phyloP scores from a whole-genome alignment of 2,329 filamentous ascomycete species.

The Cytospora chrysosperma region DNA sequence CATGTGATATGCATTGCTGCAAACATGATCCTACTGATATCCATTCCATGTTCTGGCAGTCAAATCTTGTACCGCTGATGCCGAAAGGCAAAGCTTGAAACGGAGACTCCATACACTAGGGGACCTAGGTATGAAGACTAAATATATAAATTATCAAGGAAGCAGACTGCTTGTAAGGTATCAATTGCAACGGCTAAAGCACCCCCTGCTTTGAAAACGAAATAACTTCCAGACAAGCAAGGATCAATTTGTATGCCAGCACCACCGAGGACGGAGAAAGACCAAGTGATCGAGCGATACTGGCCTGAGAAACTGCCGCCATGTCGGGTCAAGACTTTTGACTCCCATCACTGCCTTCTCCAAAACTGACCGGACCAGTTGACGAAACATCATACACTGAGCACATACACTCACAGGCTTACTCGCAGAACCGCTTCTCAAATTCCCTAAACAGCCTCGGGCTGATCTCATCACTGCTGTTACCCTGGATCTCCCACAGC shows the following conservation, averaged over 20 bases:
- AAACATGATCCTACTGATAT: neutral
- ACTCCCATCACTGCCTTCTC: neutral
- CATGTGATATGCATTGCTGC: neutral
- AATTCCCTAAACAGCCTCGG: conserved; percentile 87
- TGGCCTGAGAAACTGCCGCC: neutral
- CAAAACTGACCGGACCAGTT: neutral
- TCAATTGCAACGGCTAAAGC: neutral
- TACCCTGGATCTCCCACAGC: conserved; percentile 81
- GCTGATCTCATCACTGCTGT: conserved; percentile 91
- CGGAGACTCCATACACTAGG: no score
- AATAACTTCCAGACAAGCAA: neutral
- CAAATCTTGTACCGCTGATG: no score
- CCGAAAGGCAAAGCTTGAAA: neutral
- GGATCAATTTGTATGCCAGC: neutral
- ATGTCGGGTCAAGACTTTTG: neutral
- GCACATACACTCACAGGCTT: conserved; percentile 2
- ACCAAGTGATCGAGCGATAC: neutral
- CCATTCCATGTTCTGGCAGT: neutral
- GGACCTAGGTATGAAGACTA: neutral
- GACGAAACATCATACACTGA: neutral
- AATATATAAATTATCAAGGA: neutral
- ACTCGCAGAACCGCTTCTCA: conserved; percentile 65
- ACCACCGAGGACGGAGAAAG: neutral
- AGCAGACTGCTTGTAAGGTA: neutral
- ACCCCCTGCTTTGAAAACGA: neutral